Evolutionary conservation across 768 basidiomycete genomes (phyloP).

Genomic region (Cubamyces sp.): DNA sequence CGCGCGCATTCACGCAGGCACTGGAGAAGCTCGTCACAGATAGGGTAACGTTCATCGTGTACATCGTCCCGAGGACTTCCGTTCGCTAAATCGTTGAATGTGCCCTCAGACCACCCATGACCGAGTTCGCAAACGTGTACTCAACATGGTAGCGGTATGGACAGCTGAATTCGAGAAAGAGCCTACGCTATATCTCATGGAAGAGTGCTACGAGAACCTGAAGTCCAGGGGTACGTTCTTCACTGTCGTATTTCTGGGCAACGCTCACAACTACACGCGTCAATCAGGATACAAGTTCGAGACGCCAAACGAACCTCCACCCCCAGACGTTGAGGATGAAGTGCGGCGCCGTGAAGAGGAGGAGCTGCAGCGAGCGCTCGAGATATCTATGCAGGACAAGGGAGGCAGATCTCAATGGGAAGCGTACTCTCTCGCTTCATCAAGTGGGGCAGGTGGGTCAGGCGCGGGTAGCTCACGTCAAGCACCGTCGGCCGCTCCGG

Average conservation of each 20-base stretch:
- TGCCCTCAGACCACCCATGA: conserved; percentile 79
- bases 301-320: conserved; percentile 59
- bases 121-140: conserved; percentile 78
- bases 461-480: conserved; percentile 31
- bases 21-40: conserved; percentile 88
- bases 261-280: conserved; percentile 3
- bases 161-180: conserved; percentile 82
- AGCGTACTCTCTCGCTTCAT: conserved; percentile 44
- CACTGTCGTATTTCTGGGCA: neutral
- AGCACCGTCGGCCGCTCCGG: conserved; percentile 20
- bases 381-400: conserved; percentile 91
- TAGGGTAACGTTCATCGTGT: conserved; percentile 53
- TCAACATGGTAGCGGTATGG: conserved; percentile 81
- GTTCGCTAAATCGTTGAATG: neutral
- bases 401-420: conserved; percentile 72
- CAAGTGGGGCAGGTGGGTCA: conserved; percentile 41
- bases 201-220: conserved; percentile 81
- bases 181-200: conserved; percentile 83
- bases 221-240: conserved; percentile 72
- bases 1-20: conserved; percentile 87
- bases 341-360: conserved; percentile 87
- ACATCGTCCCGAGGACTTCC: conserved; percentile 10
- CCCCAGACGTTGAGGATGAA: conserved; percentile 77
- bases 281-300: conserved; percentile 73
- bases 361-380: conserved; percentile 89